Conservation (phyloP, 306 rosid genomes). For the Oemleria cerasiformis region DNA sequence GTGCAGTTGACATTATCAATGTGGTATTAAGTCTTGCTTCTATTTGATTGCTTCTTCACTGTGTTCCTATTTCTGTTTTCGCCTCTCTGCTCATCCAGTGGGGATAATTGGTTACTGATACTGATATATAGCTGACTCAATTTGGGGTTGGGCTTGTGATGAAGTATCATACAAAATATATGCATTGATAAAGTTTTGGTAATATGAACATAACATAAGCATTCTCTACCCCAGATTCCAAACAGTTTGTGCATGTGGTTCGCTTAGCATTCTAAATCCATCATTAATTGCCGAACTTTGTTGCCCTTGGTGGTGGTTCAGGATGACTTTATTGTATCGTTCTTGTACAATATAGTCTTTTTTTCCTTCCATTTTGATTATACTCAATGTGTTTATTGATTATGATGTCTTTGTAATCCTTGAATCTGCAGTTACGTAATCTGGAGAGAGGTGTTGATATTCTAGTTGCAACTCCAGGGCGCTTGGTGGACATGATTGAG, state of each 20-base stretch:
- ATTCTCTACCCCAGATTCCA: too few relatives aligned
- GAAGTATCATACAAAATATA: not conserved
- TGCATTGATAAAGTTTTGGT: not conserved
- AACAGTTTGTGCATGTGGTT: too few relatives aligned
- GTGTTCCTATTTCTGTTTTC: not conserved
- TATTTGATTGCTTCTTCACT: not conserved
- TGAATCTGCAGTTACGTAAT: constrained; percentile 24
- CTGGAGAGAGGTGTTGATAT: constrained; percentile 43
- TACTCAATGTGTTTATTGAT: not conserved
- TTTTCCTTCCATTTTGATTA: too few relatives aligned
- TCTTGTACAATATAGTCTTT: too few relatives aligned
- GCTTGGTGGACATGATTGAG: constrained; percentile 37
- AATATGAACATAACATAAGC: too few relatives aligned
- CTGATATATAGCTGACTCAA: not conserved
- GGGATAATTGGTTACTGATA: not conserved
- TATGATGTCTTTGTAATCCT: not conserved
- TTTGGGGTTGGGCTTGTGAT: not conserved
- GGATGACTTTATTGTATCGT: too few relatives aligned
- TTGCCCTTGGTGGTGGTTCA: too few relatives aligned
- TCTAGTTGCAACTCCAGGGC: constrained; percentile 39
- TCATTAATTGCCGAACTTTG: not conserved
- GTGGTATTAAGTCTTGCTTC: not conserved
- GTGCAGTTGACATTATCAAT: not conserved
- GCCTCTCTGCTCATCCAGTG: not conserved
- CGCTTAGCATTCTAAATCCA: too few relatives aligned